Base-by-base conservation (phyloP, 2,329 filamentous ascomycete species). In the Epichloe uncinata region DNA sequence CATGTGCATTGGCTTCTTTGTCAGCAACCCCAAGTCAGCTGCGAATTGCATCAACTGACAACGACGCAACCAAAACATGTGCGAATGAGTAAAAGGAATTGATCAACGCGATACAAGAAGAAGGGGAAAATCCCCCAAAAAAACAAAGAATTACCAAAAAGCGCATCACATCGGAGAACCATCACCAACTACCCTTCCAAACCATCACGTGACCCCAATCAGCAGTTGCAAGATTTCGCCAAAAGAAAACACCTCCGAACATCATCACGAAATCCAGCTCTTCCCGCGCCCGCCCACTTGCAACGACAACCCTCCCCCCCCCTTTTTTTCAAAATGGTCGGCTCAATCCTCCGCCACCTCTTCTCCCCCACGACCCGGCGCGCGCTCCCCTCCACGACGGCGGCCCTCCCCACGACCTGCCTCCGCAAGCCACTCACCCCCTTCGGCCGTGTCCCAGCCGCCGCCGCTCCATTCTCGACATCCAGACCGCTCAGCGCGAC, bases 401-500 rank as follows among this genome's bases (percentile, higher is more conserved):
- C 37, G 11, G 11, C 55, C 34, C 18, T 41, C 13, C 20, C 35
- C 50, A 48, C 52, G 44, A 47, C 55, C 43, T 22, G 22, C 22
- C 45, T 53, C 43, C 48, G 59, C 37, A 54, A 45, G 26, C 35
- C 38, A 42, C 43, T 37, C 34, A 35, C 22, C 20, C 26, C 30
- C 11, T 35, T 20, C 26, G 5, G 6, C 13, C n/a, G 15, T 22
- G 11, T 7, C 20, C 34, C 48, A 43, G 13, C 50, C 38, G 20
- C 56, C 52, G 36, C 57, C n/a, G 70, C 72, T 51, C 58, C 69
- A 54, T 82, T 84, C 67, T 75, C 77, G n/a, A 74, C 74, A 36
- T 79, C 82, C 0, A 69, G 78, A 0, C 60, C 71, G 33, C 71
- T 69, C 50, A 69, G 70, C 56, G 79, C 84, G 49, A 89, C 85